Percentiles rank a stretch among this genome's conserved stretches.
Evolutionary conservation across 1,284 basidiomycete genomes (phyloP).

Genomic region (Ceratobasidium sp.): DNA sequence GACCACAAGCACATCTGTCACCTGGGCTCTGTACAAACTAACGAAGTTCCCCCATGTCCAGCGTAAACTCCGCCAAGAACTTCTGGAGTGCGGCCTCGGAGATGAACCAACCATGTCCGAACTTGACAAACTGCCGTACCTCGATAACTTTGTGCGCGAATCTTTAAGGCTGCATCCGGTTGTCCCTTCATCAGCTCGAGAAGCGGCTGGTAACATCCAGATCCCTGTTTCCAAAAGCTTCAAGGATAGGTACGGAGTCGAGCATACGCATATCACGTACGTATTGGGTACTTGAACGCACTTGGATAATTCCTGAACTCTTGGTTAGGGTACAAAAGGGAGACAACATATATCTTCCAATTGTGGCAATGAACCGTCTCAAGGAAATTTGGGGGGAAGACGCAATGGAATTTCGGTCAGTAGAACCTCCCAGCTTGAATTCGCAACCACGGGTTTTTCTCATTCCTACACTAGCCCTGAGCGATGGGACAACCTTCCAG

Average conservation of each 20-base stretch:
- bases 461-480: slow-evolving; percentile 62
- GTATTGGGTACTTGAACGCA: background rate
- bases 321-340: slow-evolving; percentile 61
- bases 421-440: slow-evolving; percentile 52
- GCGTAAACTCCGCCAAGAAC: slow-evolving; percentile 76
- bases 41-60: slow-evolving; percentile 70
- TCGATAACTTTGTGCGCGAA: slow-evolving; percentile 56
- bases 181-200: slow-evolving; percentile 50
- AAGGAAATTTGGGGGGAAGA: slow-evolving; percentile 70
- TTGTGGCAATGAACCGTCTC: slow-evolving; percentile 63
- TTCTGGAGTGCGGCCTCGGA: slow-evolving; percentile 56
- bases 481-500: slow-evolving; percentile 68
- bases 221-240: slow-evolving; percentile 58
- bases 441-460: slow-evolving; percentile 49
- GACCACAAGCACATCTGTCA: slow-evolving; percentile 70
- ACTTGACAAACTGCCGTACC: slow-evolving; percentile 57
- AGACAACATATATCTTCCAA: slow-evolving; percentile 66
- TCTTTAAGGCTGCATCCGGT: slow-evolving; percentile 53
- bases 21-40: slow-evolving; percentile 75
- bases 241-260: slow-evolving; percentile 47
- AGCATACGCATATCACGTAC: slow-evolving; percentile 58
- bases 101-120: slow-evolving; percentile 62
- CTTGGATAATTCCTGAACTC: background rate
- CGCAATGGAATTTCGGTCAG: slow-evolving; percentile 53
- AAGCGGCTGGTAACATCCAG: slow-evolving; percentile 53